Percentiles rank a stretch among this genome's conserved stretches.
phyloP scores from a whole-genome alignment of 257 asterid genomes.

The Sherardia arvensis region DNA sequence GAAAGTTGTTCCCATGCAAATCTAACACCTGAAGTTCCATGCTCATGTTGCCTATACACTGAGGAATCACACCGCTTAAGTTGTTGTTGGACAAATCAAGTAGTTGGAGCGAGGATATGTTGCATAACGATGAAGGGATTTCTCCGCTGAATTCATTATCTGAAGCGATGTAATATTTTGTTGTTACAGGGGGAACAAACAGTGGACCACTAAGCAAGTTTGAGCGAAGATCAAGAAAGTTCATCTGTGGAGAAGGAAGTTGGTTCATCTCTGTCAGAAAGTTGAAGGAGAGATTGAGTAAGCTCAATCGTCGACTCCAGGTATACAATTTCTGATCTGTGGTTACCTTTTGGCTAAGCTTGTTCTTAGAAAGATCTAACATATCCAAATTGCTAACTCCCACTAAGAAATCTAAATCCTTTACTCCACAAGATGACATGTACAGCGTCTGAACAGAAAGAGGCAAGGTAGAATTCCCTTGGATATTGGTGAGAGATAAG shows the following conservation, averaged over 20 bases:
- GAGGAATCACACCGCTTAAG: constrained; percentile 13
- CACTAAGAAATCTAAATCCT: constrained; percentile 1
- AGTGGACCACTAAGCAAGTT: constrained; percentile 1
- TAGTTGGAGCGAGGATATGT: not conserved
- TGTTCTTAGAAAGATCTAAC: constrained; percentile 11
- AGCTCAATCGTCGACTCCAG: not conserved
- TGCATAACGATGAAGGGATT: constrained; percentile 6
- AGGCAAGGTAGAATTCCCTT: constrained; percentile 3
- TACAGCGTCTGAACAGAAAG: not conserved
- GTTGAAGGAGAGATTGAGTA: constrained; percentile 13
- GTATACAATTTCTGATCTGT: not conserved
- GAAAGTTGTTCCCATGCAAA: constrained; percentile 10
- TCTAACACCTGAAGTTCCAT: constrained; percentile 4
- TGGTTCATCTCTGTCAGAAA: not conserved
- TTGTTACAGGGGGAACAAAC: not conserved
- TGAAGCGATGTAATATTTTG: constrained; percentile 4
- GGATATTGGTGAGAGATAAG: not conserved
- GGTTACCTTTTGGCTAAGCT: not conserved
- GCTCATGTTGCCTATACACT: constrained; percentile 8
- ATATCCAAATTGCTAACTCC: not conserved
- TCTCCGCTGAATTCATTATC: constrained; percentile 14
- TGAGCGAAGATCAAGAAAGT: constrained; percentile 11
- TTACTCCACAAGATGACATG: constrained; percentile 8
- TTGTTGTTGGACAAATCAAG: constrained; percentile 14
- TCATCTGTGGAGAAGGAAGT: not conserved